phyloP scores from a whole-genome alignment of 305 asterid genomes.

The Fraxinus sp. region DNA sequence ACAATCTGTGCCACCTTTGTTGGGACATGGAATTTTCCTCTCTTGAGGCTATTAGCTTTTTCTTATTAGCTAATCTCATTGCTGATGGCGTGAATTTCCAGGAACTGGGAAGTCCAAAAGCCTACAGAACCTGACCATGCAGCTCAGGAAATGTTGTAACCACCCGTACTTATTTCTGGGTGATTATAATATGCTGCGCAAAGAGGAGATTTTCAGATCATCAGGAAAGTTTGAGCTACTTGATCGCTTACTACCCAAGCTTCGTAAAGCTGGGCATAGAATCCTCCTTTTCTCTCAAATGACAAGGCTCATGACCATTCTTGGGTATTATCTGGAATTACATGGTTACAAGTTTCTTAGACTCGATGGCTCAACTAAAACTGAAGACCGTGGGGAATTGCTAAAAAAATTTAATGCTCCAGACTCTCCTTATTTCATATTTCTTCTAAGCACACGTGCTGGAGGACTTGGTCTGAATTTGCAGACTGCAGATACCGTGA shows the following conservation, averaged over 20 bases:
- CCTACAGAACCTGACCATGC: constrained; percentile 87
- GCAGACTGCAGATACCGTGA: constrained; percentile 95
- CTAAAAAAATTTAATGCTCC: constrained; percentile 86
- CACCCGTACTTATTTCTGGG: constrained; percentile 84
- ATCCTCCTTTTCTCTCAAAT: constrained; percentile 96
- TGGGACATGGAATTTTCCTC: neutral
- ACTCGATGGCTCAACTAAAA: constrained; percentile 91
- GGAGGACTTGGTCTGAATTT: constrained; percentile 98
- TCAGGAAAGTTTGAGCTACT: constrained; percentile 97
- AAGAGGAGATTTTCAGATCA: constrained; percentile 74
- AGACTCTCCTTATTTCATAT: constrained; percentile 90
- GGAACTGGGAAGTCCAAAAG: constrained; percentile 75
- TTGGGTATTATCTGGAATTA: constrained; percentile 76
- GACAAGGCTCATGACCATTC: constrained; percentile 93
- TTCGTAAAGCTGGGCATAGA: constrained; percentile 84
- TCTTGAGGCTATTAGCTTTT: neutral
- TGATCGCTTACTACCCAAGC: constrained; percentile 94
- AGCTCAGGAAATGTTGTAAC: constrained; percentile 94
- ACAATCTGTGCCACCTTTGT: neutral
- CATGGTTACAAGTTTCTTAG: constrained; percentile 82
- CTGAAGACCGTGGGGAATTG: constrained; percentile 80
- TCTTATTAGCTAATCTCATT: neutral
- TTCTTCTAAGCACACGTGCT: constrained; percentile 96
- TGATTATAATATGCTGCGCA: constrained; percentile 61
- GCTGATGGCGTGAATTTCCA: constrained; percentile 41